Conservation (phyloP, 2,329 filamentous ascomycete species). For the Claviceps sp. region DNA sequence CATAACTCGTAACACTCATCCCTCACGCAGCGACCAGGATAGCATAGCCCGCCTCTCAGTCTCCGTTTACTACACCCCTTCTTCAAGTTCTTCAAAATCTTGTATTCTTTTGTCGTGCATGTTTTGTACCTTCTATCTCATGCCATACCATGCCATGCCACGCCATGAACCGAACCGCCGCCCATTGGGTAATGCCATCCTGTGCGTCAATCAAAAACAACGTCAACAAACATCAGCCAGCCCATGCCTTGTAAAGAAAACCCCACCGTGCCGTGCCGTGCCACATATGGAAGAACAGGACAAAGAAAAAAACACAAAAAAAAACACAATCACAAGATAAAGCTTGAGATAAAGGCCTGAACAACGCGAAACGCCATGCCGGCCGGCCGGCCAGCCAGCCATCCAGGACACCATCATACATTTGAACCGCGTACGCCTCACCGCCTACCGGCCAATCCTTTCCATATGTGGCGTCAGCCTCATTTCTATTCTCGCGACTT, state of each 20-base stretch:
- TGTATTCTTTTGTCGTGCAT: neutral
- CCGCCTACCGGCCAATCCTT: neutral
- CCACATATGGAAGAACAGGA: neutral
- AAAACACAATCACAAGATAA: neutral
- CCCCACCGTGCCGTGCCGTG: conserved; percentile 3
- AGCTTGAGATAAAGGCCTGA: neutral
- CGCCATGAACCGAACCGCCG: neutral
- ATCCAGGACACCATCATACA: neutral
- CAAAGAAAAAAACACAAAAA: neutral
- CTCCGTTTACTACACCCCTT: neutral
- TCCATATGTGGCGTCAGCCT: neutral
- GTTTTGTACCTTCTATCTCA: conserved; percentile 9
- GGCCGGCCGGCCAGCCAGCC: conserved; percentile 1
- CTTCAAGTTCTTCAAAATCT: neutral
- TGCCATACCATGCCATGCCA: neutral
- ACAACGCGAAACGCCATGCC: conserved; percentile 5
- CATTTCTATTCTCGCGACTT: neutral
- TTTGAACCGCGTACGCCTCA: conserved; percentile 1
- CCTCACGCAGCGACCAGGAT: neutral
- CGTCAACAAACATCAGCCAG: conserved; percentile 1
- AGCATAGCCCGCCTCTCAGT: neutral
- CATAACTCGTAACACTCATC: neutral
- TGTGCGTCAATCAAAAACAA: neutral
- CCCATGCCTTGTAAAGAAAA: conserved; percentile 2
- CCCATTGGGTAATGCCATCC: conserved; percentile 1